These are phyloP conservation scores for Plectosphaerella plurivora DNA, from an alignment of 2,329 filamentous ascomycete genomes.

Conservation along the genomic window DNA sequence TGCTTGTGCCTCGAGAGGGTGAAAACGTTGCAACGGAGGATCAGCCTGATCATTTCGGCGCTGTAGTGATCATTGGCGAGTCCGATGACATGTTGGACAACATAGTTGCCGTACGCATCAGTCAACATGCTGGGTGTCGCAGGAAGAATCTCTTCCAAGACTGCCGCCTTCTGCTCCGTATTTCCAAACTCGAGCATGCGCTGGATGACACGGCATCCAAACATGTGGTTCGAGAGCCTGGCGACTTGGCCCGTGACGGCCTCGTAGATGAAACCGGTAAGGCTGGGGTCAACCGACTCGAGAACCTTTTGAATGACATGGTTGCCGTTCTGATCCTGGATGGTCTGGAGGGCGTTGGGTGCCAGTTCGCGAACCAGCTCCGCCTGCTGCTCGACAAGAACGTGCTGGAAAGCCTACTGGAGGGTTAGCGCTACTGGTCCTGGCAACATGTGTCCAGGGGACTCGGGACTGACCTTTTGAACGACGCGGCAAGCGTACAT, in stretches of 20 bases:
- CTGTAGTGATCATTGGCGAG: conserved; percentile 72
- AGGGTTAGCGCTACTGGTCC: background rate
- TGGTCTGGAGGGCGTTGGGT: conserved; percentile 68
- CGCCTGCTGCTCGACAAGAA: conserved; percentile 87
- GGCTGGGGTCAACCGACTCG: conserved; percentile 72
- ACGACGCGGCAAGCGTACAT: conserved; percentile 95
- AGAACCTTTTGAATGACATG: conserved; percentile 96
- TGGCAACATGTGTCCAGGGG: background rate
- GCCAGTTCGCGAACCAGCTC: conserved; percentile 80
- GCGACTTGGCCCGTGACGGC: conserved; percentile 73
- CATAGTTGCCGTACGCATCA: conserved; percentile 94
- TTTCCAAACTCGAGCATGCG: conserved; percentile 82
- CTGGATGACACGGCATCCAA: conserved; percentile 91
- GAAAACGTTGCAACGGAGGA: conserved; percentile 26
- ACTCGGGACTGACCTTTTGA: conserved; percentile 64
- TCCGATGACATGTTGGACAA: conserved; percentile 85
- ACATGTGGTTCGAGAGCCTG: conserved; percentile 71
- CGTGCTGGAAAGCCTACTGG: conserved; percentile 76
- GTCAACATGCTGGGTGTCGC: conserved; percentile 68
- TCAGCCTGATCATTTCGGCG: conserved; percentile 67
- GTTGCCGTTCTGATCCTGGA: conserved; percentile 88
- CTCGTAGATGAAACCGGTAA: conserved; percentile 77
- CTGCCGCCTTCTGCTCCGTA: conserved; percentile 62
- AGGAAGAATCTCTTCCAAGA: conserved; percentile 75
- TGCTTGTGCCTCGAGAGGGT: conserved; percentile 89